Evolutionary conservation across 345 rosid genomes (phyloP), one percentile per base, ranked within the genome.

Genomic region (Physaria fendleri): DNA sequence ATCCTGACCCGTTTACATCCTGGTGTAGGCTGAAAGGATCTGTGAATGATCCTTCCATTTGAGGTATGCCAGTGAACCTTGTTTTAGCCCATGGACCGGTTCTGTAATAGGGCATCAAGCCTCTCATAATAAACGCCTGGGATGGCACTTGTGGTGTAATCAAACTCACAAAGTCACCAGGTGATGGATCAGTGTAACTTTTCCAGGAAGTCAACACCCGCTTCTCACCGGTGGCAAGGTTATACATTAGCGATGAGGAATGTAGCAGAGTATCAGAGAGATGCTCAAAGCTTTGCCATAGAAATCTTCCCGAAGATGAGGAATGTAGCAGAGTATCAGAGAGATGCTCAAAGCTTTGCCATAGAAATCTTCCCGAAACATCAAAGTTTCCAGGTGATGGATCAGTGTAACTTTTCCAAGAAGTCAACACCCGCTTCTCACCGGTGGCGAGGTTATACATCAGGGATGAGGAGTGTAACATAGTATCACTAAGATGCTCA

Each of bases 201-300:
- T 46, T 77, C 84, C 81, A 77, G 10, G 81, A 76, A 5, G 71
- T 68, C 28, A 79, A 28, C 27, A 21, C 33, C 22, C 62, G 52
- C 4, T 59, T 41, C 50, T 45, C 39, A 16, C 60, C 54, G 0
- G 59, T 39, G 17, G 41, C 8, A 2, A 40, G 50, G 10, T 56
- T 56, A 37, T 57, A 52, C 48, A 59, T 64, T 13, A 69, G 8
- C 12, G 57, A 38, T 35, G 75, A 59, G 10, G 6, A 38, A n/a
- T 56, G 69, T 5, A 76, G 17, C 49, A 64, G 1, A 12, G 75
- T 50, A 18, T 76, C 60, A 64, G 37, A 0, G 17, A 49, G 75
- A 64, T 71, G 45, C 23, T 44, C 56, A 48, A 72, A 61, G 68
- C 84, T 81, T 1, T 64, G 52, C 0, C 5, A 25, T 25, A 6